A percentile compares a stretch with the other conserved stretches of the same genome.
Evolutionary conservation across 2,329 filamentous ascomycete genomes (phyloP).

Genomic region (Tolypocladium sp.): DNA sequence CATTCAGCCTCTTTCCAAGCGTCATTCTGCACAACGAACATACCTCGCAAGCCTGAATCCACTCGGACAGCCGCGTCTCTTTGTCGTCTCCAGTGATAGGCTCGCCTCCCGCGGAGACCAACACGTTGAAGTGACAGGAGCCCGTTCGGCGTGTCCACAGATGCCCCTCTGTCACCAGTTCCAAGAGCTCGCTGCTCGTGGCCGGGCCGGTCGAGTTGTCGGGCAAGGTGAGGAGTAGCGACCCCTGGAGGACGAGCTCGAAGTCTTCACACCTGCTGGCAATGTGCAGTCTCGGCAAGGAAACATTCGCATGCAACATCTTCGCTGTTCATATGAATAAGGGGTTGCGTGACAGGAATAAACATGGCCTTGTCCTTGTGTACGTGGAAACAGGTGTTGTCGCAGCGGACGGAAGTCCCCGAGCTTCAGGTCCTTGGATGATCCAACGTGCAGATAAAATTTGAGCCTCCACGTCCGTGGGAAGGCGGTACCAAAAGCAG

Average conservation of each 20-base stretch:
- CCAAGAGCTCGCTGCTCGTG: constrained; percentile 14
- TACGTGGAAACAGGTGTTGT: neutral
- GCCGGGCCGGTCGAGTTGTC: constrained; percentile 1
- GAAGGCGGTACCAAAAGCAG: neutral
- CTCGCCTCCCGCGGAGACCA: constrained; percentile 11
- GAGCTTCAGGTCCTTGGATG: neutral
- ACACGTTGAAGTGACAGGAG: constrained; percentile 18
- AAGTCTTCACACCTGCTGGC: constrained; percentile 11
- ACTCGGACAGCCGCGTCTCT: constrained; percentile 7
- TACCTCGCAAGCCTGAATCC: constrained; percentile 18
- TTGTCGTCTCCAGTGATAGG: constrained; percentile 5
- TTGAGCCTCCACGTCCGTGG: neutral
- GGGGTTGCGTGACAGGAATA: neutral
- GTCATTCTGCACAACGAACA: neutral
- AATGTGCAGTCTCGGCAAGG: constrained; percentile 15
- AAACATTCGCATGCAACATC: constrained; percentile 8
- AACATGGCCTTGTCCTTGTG: neutral
- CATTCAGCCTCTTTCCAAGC: neutral
- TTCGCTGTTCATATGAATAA: neutral
- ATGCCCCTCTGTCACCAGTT: constrained; percentile 10
- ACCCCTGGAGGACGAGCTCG: constrained; percentile 13
- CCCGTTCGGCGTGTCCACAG: constrained; percentile 24
- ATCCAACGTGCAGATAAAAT: neutral
- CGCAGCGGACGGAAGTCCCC: neutral
- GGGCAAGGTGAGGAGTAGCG: constrained; percentile 17